Evolutionary conservation across 208 protist genomes (phyloP).

Genomic region (Crithidia brevicula): DNA sequence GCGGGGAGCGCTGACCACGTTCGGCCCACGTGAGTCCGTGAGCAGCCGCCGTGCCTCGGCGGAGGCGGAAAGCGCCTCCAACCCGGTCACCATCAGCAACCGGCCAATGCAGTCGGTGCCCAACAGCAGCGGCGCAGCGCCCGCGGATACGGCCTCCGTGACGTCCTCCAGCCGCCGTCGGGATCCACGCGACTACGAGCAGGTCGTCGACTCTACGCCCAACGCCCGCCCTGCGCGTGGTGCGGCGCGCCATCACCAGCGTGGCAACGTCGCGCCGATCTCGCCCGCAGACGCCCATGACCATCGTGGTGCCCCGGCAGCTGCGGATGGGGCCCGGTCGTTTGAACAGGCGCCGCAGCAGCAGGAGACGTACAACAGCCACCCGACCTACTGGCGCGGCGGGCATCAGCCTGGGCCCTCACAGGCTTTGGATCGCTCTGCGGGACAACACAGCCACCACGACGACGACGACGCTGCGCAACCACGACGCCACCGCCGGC

Average conservation of each 20-base stretch:
- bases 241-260: neutral
- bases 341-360: conserved; percentile 2
- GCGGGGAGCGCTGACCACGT: conserved; percentile 40
- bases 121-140: neutral
- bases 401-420: conserved; percentile 2
- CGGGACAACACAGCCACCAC: no score
- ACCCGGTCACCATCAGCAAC: conserved; percentile 19
- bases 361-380: conserved; percentile 11
- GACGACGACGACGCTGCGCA: neutral
- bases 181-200: conserved; percentile 31
- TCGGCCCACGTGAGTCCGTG: conserved; percentile 36
- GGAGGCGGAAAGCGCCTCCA: neutral
- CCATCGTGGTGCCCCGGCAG: neutral
- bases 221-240: conserved; percentile 4
- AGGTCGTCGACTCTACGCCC: conserved; percentile 20
- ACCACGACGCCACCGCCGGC: conserved; percentile 8
- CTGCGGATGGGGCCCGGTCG: neutral
- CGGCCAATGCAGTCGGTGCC: neutral
- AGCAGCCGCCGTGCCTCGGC: conserved; percentile 17
- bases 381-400: conserved; percentile 7
- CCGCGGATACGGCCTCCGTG: conserved; percentile 4
- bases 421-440: no score
- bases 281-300: neutral
- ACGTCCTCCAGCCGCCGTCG: conserved; percentile 18
- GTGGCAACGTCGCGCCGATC: conserved; percentile 4